phyloP scores from a whole-genome alignment of 805 yeast species.

The Candida multigemmis region DNA sequence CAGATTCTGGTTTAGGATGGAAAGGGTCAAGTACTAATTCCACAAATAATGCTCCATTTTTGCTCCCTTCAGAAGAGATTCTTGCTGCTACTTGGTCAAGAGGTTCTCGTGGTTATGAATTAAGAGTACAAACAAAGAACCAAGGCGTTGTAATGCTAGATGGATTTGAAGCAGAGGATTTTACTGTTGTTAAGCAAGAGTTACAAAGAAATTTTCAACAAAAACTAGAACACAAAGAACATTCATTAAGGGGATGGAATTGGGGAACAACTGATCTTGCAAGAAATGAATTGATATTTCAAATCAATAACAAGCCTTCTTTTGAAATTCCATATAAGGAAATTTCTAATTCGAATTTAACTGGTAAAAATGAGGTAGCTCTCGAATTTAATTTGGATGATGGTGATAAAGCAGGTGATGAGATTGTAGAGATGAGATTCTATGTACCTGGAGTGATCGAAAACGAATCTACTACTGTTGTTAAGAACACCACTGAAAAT shows the following conservation, averaged over 20 bases:
- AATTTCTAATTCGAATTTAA: constrained; percentile 77
- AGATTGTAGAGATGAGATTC: constrained; percentile 88
- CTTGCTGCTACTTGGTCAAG: constrained; percentile 83
- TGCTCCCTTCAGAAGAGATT: constrained; percentile 81
- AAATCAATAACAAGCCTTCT: constrained; percentile 78
- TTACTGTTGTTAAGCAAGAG: constrained; percentile 72
- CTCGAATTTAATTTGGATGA: constrained; percentile 67
- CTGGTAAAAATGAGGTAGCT: constrained; percentile 90
- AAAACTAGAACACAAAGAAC: constrained; percentile 76
- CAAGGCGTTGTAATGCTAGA: constrained; percentile 81
- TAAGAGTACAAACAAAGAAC: constrained; percentile 82
- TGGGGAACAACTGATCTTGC: constrained; percentile 96
- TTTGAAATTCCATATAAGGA: constrained; percentile 83
- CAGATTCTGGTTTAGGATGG: constrained; percentile 98
- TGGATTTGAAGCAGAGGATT: constrained; percentile 85
- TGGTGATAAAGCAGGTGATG: constrained; percentile 79
- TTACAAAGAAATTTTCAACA: constrained; percentile 67
- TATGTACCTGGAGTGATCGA: constrained; percentile 83
- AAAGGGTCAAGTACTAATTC: constrained; percentile 51
- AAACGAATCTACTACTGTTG: constrained; percentile 24
- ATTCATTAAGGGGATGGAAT: constrained; percentile 96
- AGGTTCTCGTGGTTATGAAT: constrained; percentile 86
- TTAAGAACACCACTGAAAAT: constrained; percentile 22
- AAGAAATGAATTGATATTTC: constrained; percentile 81
- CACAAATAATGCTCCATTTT: constrained; percentile 53